Evolutionary conservation across 2,329 filamentous ascomycete species (phyloP).

Genomic region (Colletotrichum higginsianum): DNA sequence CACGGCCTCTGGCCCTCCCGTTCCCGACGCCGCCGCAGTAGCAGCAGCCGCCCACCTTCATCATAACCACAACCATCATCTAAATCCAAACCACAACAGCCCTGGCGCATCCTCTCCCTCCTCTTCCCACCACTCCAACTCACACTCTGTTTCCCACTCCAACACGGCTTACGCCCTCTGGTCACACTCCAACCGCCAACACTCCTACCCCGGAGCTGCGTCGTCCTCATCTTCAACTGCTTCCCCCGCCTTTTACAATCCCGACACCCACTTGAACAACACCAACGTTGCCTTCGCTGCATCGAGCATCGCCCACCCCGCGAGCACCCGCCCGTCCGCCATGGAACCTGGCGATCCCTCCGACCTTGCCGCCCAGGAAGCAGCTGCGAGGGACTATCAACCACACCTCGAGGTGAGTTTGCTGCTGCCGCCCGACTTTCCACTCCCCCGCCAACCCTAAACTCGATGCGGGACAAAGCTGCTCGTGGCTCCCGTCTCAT

Average conservation of each 20-base stretch:
- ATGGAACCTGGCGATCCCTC: constrained; percentile 48
- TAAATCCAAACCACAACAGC: constrained; percentile 18
- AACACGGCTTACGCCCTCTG: constrained; percentile 7
- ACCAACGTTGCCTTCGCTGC: constrained; percentile 11
- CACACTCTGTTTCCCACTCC: constrained; percentile 10
- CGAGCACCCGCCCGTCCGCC: constrained; percentile 45
- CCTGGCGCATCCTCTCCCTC: constrained; percentile 28
- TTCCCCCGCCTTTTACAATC: constrained; percentile 40
- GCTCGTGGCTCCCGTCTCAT: constrained; percentile 2
- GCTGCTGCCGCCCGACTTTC: not conserved
- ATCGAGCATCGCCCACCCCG: constrained; percentile 54
- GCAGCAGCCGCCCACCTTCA: constrained; percentile 4
- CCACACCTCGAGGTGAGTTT: constrained; percentile 68
- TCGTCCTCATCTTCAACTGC: constrained; percentile 28
- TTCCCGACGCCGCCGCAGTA: constrained; percentile 18
- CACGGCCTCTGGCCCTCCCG: constrained; percentile 9
- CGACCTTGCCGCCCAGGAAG: constrained; percentile 72
- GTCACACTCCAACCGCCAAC: constrained; percentile 7
- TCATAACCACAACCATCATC: constrained; percentile 7
- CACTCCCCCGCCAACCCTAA: not conserved
- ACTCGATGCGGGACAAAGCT: constrained; percentile 13
- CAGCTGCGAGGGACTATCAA: constrained; percentile 71
- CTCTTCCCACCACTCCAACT: constrained; percentile 35
- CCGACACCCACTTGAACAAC: constrained; percentile 20
- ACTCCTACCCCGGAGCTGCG: constrained; percentile 27